Percentiles rank a stretch among this genome's conserved stretches.
phyloP scores from a whole-genome alignment of 768 basidiomycete genomes.

The Pulveroboletus sp. region DNA sequence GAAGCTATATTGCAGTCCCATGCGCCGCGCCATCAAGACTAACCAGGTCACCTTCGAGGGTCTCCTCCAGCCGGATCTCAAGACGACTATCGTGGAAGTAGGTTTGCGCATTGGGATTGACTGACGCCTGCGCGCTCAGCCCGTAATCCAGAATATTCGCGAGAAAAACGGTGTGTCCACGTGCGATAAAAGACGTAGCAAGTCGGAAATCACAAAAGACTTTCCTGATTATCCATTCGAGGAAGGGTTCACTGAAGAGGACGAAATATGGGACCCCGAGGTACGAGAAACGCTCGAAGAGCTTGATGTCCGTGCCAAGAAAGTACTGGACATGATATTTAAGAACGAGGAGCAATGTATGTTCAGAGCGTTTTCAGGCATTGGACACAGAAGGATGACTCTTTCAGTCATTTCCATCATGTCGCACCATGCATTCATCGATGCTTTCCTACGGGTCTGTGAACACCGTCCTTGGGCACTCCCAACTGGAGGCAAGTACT shows the following conservation, averaged over 20 bases:
- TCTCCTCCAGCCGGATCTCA: constrained; percentile 28
- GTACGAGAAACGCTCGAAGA: constrained; percentile 49
- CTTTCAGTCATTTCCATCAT: constrained; percentile 60
- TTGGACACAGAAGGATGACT: background rate
- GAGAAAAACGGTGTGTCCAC: constrained; percentile 67
- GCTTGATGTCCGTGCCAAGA: constrained; percentile 42
- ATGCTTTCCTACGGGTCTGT: constrained; percentile 46
- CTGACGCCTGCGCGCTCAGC: background rate
- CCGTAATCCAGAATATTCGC: constrained; percentile 48
- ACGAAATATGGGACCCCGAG: constrained; percentile 53
- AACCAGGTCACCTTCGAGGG: constrained; percentile 48
- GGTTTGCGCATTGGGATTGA: background rate
- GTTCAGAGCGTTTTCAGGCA: constrained; percentile 19
- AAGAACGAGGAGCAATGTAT: constrained; percentile 43
- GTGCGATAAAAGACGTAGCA: constrained; percentile 57
- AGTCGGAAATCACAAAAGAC: constrained; percentile 40
- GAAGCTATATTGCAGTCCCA: constrained; percentile 56
- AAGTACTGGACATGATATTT: constrained; percentile 55
- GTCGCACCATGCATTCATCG: constrained; percentile 59
- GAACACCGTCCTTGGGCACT: constrained; percentile 43
- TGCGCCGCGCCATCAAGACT: constrained; percentile 58
- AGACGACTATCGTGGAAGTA: constrained; percentile 55
- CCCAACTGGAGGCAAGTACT: constrained; percentile 57
- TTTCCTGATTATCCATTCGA: constrained; percentile 56
- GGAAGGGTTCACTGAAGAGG: constrained; percentile 54